These are phyloP conservation scores for Grammothele lineata DNA, from an alignment of 768 basidiomycete species.

Conservation along the genomic window DNA sequence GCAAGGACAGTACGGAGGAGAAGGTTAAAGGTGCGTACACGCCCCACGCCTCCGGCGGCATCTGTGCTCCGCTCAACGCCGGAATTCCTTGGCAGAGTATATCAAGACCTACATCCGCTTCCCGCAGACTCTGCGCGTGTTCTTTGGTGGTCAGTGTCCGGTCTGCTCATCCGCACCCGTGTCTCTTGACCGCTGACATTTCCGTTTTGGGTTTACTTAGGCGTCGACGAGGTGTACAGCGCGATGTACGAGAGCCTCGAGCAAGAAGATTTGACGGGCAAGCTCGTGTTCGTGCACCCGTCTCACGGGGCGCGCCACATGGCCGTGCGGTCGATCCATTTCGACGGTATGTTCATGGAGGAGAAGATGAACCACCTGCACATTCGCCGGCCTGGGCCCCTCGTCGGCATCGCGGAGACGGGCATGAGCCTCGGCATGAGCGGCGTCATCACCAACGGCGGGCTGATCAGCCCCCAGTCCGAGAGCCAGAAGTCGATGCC, in stretches of 20 bases:
- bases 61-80: neutral
- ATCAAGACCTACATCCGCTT: constrained; percentile 66
- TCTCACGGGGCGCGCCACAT: constrained; percentile 43
- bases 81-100: constrained; percentile 44
- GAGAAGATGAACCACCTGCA: constrained; percentile 35
- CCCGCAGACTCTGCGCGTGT: constrained; percentile 70
- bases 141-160: constrained; percentile 56
- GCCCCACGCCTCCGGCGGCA: neutral
- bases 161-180: neutral
- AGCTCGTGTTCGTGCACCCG: constrained; percentile 60
- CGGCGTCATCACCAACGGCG: constrained; percentile 49
- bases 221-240: constrained; percentile 4
- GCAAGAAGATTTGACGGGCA: constrained; percentile 58
- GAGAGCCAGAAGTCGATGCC: constrained; percentile 36
- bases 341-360: constrained; percentile 47
- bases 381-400: constrained; percentile 43
- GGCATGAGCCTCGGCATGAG: constrained; percentile 17
- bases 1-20: constrained; percentile 54
- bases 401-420: constrained; percentile 32
- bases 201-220: neutral
- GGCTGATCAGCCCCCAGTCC: constrained; percentile 66
- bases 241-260: constrained; percentile 57
- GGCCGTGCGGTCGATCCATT: constrained; percentile 46
- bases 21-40: constrained; percentile 65
- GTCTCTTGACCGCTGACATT: neutral